phyloP scores from a whole-genome alignment of 768 basidiomycete species.

The Mycena filopes region DNA sequence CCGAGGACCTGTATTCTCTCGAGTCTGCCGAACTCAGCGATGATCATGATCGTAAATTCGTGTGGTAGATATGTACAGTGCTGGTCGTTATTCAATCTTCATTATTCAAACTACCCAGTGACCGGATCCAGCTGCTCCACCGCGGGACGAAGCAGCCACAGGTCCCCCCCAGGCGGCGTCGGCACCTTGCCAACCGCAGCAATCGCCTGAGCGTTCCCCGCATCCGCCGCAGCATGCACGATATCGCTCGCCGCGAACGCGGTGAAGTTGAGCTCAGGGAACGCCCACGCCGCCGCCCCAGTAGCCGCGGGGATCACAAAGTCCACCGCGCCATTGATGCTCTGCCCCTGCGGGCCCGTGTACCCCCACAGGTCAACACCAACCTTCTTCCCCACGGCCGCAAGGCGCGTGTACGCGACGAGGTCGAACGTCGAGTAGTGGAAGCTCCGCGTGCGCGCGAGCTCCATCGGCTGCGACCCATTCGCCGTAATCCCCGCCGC shows the following conservation, averaged over 20 bases:
- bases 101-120: background rate
- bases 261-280: constrained; percentile 24
- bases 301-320: constrained; percentile 24
- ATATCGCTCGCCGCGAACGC: constrained; percentile 23
- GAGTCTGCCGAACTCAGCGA: too few relatives aligned
- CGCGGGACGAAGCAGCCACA: constrained; percentile 27
- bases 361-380: constrained; percentile 30
- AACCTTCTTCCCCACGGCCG: constrained; percentile 24
- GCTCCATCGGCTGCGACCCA: constrained; percentile 27
- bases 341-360: constrained; percentile 23
- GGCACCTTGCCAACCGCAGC: constrained; percentile 12
- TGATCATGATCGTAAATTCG: too few relatives aligned
- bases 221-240: constrained; percentile 21
- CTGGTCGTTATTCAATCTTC: too few relatives aligned
- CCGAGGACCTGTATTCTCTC: too few relatives aligned
- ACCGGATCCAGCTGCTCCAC: constrained; percentile 15
- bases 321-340: constrained; percentile 17
- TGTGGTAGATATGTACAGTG: too few relatives aligned
- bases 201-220: constrained; percentile 12
- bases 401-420: constrained; percentile 25
- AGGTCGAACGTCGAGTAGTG: constrained; percentile 29
- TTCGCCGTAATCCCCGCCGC: constrained; percentile 16
- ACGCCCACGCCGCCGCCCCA: constrained; percentile 6
- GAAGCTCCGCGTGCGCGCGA: constrained; percentile 29
- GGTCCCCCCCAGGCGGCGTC: constrained; percentile 18